These are phyloP conservation scores for Aureobasidium musti DNA, from an alignment of 2,329 filamentous ascomycete species.

Conservation along the genomic window DNA sequence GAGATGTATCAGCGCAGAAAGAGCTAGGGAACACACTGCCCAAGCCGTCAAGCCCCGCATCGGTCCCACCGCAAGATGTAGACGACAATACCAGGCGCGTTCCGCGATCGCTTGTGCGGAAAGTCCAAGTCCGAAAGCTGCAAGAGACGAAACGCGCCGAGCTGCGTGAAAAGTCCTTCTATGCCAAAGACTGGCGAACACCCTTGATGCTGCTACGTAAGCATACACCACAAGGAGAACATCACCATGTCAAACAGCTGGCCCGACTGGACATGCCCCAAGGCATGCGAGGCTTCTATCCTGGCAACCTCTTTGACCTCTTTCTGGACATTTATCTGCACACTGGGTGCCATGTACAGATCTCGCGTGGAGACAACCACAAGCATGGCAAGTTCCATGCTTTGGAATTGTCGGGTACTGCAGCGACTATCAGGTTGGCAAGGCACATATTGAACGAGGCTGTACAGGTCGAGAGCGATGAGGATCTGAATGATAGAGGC, in stretches of 20 bases:
- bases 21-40: neutral
- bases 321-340: constrained; percentile 24
- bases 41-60: too few species aligned
- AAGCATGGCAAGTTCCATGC: constrained; percentile 1
- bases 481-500: neutral
- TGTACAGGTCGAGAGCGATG: constrained; percentile 1
- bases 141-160: constrained; percentile 2
- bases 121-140: neutral
- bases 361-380: neutral
- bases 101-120: neutral
- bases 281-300: constrained; percentile 27
- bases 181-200: constrained; percentile 23
- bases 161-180: constrained; percentile 6
- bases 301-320: constrained; percentile 12
- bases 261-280: constrained; percentile 22
- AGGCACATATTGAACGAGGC: constrained; percentile 13
- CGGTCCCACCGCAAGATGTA: neutral
- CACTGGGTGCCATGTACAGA: constrained; percentile 28
- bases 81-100: neutral
- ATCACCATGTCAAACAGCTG: constrained; percentile 27
- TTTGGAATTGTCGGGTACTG: constrained; percentile 12
- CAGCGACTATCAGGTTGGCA: neutral
- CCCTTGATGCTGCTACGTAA: constrained; percentile 9
- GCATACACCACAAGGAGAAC: constrained; percentile 1
- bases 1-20: neutral